phyloP scores from a whole-genome alignment of 305 asterid species.

The Plantago rigida region DNA sequence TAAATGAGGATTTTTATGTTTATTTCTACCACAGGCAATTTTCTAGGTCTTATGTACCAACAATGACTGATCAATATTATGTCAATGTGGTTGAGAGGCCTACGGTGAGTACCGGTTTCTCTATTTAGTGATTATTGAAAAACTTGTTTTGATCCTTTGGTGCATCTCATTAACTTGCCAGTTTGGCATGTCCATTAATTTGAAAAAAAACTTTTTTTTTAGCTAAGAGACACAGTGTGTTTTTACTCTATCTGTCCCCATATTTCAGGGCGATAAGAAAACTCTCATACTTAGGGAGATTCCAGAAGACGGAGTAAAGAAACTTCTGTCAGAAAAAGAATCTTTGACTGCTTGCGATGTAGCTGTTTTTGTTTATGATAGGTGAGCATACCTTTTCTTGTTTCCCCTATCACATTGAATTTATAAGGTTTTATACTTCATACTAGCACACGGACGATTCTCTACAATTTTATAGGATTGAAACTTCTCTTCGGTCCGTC shows the following conservation, averaged over 20 bases:
- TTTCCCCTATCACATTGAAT: constrained; percentile 6
- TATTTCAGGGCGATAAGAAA: constrained; percentile 64
- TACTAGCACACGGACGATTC: not conserved
- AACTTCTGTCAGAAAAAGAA: constrained; percentile 55
- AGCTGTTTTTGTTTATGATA: constrained; percentile 85
- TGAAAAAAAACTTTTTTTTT: no score
- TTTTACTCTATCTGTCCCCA: constrained; percentile 15
- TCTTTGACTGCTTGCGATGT: constrained; percentile 80
- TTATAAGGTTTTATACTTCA: not conserved
- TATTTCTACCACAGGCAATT: constrained; percentile 57
- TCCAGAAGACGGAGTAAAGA: constrained; percentile 74
- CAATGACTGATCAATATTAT: constrained; percentile 48
- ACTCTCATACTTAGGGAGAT: constrained; percentile 80
- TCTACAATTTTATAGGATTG: not conserved
- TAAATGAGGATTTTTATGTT: constrained; percentile 20
- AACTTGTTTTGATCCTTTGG: not conserved
- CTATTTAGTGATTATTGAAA: constrained; percentile 13
- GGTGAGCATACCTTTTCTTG: constrained; percentile 40
- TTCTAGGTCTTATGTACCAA: constrained; percentile 53
- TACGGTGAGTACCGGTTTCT: constrained; percentile 47
- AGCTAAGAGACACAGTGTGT: not conserved
- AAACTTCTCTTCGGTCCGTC: not conserved
- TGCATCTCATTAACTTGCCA: constrained; percentile 1
- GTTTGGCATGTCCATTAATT: not conserved
- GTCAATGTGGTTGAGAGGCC: constrained; percentile 62